Evolutionary conservation across 2,329 filamentous ascomycete species (phyloP).

Genomic region (Verticillium nonalfalfae): DNA sequence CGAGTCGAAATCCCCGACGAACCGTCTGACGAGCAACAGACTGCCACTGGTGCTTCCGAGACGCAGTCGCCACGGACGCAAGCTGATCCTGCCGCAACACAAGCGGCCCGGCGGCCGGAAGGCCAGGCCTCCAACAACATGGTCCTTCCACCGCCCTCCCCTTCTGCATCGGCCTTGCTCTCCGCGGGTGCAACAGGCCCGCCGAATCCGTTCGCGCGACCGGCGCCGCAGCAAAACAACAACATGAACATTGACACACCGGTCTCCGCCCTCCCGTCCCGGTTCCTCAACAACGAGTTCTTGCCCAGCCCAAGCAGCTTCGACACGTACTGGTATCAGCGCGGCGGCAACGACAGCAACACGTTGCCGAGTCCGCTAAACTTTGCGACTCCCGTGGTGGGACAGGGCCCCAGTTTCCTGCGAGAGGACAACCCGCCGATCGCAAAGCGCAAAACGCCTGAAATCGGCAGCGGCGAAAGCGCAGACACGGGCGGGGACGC

Average conservation of each 20-base stretch:
- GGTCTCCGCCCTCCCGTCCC: constrained; percentile 86
- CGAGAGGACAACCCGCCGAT: constrained; percentile 41
- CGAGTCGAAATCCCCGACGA: constrained; percentile 96
- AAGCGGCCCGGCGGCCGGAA: constrained; percentile 34
- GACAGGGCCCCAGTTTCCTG: constrained; percentile 56
- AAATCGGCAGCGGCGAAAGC: constrained; percentile 36
- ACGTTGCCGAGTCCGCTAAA: constrained; percentile 89
- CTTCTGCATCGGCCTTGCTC: constrained; percentile 76
- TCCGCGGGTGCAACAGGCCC: constrained; percentile 90
- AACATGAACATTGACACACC: constrained; percentile 56
- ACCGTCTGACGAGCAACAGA: constrained; percentile 67
- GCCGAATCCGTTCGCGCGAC: constrained; percentile 91
- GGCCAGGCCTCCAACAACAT: constrained; percentile 48
- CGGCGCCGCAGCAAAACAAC: constrained; percentile 62
- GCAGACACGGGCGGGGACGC: constrained; percentile 37
- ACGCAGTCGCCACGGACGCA: constrained; percentile 59
- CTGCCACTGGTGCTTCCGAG: constrained; percentile 56
- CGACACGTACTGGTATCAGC: constrained; percentile 84
- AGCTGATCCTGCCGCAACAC: constrained; percentile 48
- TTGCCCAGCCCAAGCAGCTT: constrained; percentile 88
- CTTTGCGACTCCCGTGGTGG: constrained; percentile 75
- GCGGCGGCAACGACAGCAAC: constrained; percentile 64
- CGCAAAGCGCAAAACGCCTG: constrained; percentile 53
- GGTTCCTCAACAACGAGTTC: constrained; percentile 83
- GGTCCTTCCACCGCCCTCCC: constrained; percentile 87